Base-by-base conservation (phyloP, 2,329 filamentous ascomycete species). In the Cladosporium halotolerans region DNA sequence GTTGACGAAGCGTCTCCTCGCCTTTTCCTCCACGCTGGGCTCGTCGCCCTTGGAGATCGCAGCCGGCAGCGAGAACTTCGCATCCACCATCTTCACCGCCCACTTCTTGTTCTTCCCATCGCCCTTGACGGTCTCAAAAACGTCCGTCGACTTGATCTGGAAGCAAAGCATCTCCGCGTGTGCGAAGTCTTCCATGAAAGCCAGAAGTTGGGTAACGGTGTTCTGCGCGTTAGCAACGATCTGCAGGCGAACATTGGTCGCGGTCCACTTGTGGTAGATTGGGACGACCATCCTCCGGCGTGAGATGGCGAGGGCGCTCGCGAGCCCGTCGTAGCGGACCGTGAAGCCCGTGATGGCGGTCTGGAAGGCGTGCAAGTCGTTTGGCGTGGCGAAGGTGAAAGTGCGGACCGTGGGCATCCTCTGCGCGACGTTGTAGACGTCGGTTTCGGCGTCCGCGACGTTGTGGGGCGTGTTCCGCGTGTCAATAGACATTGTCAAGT, bases 241-340 rank as follows among this genome's bases (percentile, higher is more conserved):
- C 67, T 96, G 90, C 7, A 96, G 76, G 34, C 91, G 83, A 8
- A 88, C 88, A 36, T 79, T 79, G n/a, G 79, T 82, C 2, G 90
- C 88, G 66, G 95, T 89, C 88, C 89, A 95, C 69, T 93, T 93
- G 73, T 96, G 95, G 73, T 95, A 88, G 60, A 96, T 92, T 0
- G 89, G 89, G 13, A 95, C 89, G 10, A 96, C 88, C 85, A 91
- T 93, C 45, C 65, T 59, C 8, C 67, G 61, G 7, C 90, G 83
- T 1, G 90, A 84, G 59, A 96, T 95, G 54, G 86, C 84, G 68
- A 96, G 88, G 0, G 82, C 83, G 7, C 79, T 76, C 5, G 89
- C 89, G 49, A 88, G 63, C 28, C 63, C 58, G 54, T 74, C 67
- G 62, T 61, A 70, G 3, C 66, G 73, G 13, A 96, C 88, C 23